A percentile compares a stretch with the other conserved stretches of the same genome.
These are phyloP conservation scores for Pleurotus platypus DNA, from an alignment of 768 basidiomycete genomes.

Conservation along the genomic window DNA sequence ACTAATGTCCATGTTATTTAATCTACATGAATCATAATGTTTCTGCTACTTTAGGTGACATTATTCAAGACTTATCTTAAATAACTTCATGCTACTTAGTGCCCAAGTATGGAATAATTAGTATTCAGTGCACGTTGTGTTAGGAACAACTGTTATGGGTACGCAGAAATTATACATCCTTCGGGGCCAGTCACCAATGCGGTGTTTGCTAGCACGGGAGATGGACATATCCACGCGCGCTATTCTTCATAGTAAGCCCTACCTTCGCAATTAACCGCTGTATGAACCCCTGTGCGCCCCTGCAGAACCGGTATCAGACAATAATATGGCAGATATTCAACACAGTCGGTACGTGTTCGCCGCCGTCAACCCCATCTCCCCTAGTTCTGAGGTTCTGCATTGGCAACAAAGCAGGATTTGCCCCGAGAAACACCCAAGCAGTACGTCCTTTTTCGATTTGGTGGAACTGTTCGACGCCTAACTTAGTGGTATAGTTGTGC, in stretches of 20 bases:
- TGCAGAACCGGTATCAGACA: slow-evolving; percentile 1
- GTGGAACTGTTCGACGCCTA: too few species aligned
- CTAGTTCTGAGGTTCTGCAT: too few species aligned
- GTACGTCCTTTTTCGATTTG: neutral
- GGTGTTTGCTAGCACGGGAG: neutral
- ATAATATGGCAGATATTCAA: slow-evolving; percentile 1
- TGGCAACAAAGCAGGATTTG: neutral
- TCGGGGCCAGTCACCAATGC: neutral
- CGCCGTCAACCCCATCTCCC: too few species aligned
- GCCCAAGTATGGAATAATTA: too few species aligned
- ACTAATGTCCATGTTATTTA: too few species aligned
- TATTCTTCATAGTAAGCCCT: neutral
- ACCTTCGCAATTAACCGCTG: too few species aligned
- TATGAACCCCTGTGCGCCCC: neutral
- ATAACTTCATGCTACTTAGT: too few species aligned
- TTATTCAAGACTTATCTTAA: too few species aligned
- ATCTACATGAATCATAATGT: too few species aligned
- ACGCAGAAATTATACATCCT: neutral
- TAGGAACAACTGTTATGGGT: slow-evolving; percentile 2
- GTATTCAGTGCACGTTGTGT: too few species aligned
- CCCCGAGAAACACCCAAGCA: neutral
- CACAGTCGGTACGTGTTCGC: neutral
- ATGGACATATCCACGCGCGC: slow-evolving; percentile 2
- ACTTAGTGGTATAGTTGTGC: too few species aligned
- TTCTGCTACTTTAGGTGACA: too few species aligned